phyloP scores from a whole-genome alignment of 306 rosid species.

The Acacia crassicarpa region DNA sequence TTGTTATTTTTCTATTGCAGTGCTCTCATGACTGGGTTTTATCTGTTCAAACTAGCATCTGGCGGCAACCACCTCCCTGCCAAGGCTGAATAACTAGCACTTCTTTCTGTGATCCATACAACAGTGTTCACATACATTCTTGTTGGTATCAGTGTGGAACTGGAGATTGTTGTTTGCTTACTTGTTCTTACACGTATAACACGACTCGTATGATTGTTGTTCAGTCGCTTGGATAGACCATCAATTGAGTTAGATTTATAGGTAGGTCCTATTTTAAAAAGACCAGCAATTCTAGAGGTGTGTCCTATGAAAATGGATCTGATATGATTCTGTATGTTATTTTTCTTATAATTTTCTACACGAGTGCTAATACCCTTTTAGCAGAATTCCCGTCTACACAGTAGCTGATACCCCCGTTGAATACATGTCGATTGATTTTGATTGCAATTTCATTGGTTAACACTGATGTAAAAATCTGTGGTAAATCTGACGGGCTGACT shows the following conservation, averaged over 20 bases:
- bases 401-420: too few species aligned
- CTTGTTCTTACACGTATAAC: background rate
- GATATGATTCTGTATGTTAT: background rate
- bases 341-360: background rate
- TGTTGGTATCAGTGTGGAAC: background rate
- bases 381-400: background rate
- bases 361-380: background rate
- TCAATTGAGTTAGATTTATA: background rate
- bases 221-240: background rate
- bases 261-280: background rate
- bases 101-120: background rate
- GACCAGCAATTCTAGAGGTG: background rate
- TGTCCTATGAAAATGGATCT: background rate
- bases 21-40: constrained; percentile 60
- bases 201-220: background rate
- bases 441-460: background rate
- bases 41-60: constrained; percentile 57
- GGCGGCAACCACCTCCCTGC: constrained; percentile 68
- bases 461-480: background rate
- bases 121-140: background rate
- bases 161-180: background rate
- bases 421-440: too few species aligned
- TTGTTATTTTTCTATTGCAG: constrained; percentile 38
- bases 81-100: constrained; percentile 35
- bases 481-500: background rate